A percentile compares a stretch with the other conserved stretches of the same genome.
phyloP scores from a whole-genome alignment of 176 grass and related monocot genomes.

The Calamus simplicifolius region DNA sequence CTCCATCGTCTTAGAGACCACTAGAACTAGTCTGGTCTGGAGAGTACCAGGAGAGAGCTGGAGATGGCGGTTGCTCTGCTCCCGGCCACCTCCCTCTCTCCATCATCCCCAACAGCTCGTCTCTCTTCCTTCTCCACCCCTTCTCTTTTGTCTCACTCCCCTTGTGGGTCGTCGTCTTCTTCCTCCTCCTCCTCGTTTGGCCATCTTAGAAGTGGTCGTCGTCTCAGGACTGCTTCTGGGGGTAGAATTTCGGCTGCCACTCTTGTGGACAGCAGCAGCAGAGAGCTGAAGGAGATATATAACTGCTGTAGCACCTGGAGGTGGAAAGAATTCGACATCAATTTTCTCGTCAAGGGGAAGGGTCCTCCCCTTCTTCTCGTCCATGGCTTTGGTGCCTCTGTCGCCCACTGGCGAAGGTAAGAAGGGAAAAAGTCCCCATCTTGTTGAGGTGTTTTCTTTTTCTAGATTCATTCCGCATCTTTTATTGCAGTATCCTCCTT shows the following conservation, averaged over 20 bases:
- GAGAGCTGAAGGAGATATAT: slow-evolving; percentile 46
- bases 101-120: neutral
- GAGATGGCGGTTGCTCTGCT: slow-evolving; percentile 1
- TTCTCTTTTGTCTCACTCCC: neutral
- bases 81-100: neutral
- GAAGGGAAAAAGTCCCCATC: neutral
- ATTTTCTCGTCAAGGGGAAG: slow-evolving; percentile 64
- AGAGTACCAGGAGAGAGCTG: too few relatives aligned
- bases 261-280: neutral
- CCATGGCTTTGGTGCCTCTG: slow-evolving; percentile 90
- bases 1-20: too few relatives aligned
- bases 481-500: neutral
- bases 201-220: slow-evolving; percentile 1
- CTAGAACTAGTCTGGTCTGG: too few relatives aligned
- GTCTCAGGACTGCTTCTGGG: slow-evolving; percentile 19
- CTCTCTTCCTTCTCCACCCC: neutral
- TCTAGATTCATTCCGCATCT: neutral
- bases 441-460: neutral
- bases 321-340: slow-evolving; percentile 74
- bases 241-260: slow-evolving; percentile 1
- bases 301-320: slow-evolving; percentile 46
- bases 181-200: neutral
- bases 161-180: neutral
- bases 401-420: slow-evolving; percentile 88
- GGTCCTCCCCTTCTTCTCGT: slow-evolving; percentile 75